Base-by-base conservation (phyloP, 352 stramenopile genomes). In the Phytophthora litchii region DNA sequence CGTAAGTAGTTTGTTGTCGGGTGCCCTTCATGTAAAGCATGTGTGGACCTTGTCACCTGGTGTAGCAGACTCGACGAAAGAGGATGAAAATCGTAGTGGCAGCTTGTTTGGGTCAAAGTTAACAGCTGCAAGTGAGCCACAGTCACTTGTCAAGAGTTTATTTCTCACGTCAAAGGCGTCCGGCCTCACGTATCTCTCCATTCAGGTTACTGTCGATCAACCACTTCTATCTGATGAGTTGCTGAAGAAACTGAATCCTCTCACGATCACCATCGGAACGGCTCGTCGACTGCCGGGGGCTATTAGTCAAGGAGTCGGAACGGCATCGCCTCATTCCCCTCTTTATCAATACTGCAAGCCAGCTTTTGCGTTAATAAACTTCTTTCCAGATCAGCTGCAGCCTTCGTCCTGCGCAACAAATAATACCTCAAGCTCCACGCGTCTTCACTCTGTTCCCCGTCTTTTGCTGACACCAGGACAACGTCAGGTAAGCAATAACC, bases 251-350 rank as follows among this genome's bases (percentile, higher is more conserved):
- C 58, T 93, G 21, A 95, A 93, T 21, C 83, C 86, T 0, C 64
- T 95, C 41, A 90, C 74, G 1, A 50, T 95, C 38, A 77, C 80
- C 0, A 43, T 95, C 9, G 58, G 56, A 36, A 68, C 70, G 0
- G 70, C 60, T 20, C 72, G 68, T 4, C 66, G 59, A 7, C 62
- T 95, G 1, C 86, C 86, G n/a, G 83, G 83, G 16, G 56, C 85
- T 17, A 35, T 61, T 31, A 59, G 21, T 6, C 54, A 53, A 67
- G 38, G 43, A 4, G 47, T 51, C 31, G 56, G 38, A 48, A 46
- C 50, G n/a, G 46, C 52, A 9, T 74, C 66, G 14, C 67, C 81
- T 0, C 81, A 92, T 45, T 46, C 48, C 0, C 43, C 72, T 13
- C 66, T 91, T 17, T 48, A 51, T 0, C 58, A 68, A 10, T 67